Conservation (phyloP, 495 filamentous ascomycete species). For the Xylaria venustula region DNA sequence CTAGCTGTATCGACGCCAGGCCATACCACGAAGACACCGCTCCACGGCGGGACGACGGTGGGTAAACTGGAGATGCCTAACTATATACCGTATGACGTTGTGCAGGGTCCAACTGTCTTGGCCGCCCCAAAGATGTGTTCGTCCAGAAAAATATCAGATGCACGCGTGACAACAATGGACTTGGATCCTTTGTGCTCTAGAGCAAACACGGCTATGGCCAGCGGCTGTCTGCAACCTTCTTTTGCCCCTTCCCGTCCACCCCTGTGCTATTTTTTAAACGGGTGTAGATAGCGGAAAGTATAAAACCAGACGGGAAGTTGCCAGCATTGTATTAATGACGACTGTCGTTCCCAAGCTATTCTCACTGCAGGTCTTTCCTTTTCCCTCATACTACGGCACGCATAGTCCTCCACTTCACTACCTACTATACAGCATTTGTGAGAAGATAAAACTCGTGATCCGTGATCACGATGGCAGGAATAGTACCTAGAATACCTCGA, state of each 20-base stretch:
- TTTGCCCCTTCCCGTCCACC: neutral
- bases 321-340: neutral
- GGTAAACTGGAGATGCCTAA: slow-evolving; percentile 1
- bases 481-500: slow-evolving; percentile 21
- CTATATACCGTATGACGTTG: slow-evolving; percentile 1
- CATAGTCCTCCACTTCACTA: neutral
- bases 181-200: neutral
- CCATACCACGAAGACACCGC: neutral
- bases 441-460: neutral
- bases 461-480: slow-evolving; percentile 20
- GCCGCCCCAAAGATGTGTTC: neutral
- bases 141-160: neutral
- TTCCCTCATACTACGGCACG: neutral
- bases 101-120: neutral
- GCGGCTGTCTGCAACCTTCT: neutral
- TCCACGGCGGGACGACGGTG: neutral
- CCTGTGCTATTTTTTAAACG: neutral
- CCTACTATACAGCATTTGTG: neutral
- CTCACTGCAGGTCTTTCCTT: neutral
- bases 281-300: slow-evolving; percentile 5
- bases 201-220: neutral
- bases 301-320: slow-evolving; percentile 1
- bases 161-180: slow-evolving; percentile 9
- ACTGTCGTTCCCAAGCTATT: neutral
- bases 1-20: neutral